Evolutionary conservation across 2,329 filamentous ascomycete species (phyloP), one percentile per base, ranked within the genome.

Genomic region (Ascochyta clinopodiicola): DNA sequence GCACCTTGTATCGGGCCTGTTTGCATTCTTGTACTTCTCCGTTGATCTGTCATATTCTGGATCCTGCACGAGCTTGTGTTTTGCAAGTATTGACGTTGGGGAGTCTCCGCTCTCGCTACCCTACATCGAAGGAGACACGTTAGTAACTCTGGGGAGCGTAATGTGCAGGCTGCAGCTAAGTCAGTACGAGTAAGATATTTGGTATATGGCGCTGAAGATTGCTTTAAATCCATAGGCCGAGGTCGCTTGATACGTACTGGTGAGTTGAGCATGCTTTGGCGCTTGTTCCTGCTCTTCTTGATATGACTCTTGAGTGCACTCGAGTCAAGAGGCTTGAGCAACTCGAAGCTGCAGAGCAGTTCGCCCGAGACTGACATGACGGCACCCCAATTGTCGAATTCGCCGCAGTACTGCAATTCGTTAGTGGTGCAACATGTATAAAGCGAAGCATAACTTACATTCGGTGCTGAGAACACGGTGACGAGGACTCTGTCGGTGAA

Each of bases 371-470:
- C 95, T 2, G 94, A 96, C 95, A 99, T 99, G 64, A 98, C 93
- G 13, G 95, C 95, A 19, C 95, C 95, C 92, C 95, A 98, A 62
- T 99, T 99, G 74, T 99, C 95, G 65, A 99, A 99, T 76, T 99
- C 95, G 64, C 95, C 95, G 69, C 95, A 99, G 72, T 99, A 98
- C 91, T 96, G 52, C 15, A 34, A 19, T 4, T 6, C n/a, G 25
- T 62, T 36, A 68, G 72, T 62, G 61, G 53, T 35, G 57, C 31
- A 21, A 42, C 34, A 27, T 21, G 29, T 25, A 22, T 9, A n/a
- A 22, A 7, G 6, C 5, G 19, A 19, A n/a, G 19, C 9, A n/a
- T 17, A 1, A 84, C 91, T 84, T 81, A 96, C 92, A 71, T 99
- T 99, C 24, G 95, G 95, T 44, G 95, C 95, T 61, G 92, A 97